A percentile compares a stretch with the other conserved stretches of the same genome.
Conservation (phyloP, 2,329 filamentous ascomycete species). For the Beauveria sp. region DNA sequence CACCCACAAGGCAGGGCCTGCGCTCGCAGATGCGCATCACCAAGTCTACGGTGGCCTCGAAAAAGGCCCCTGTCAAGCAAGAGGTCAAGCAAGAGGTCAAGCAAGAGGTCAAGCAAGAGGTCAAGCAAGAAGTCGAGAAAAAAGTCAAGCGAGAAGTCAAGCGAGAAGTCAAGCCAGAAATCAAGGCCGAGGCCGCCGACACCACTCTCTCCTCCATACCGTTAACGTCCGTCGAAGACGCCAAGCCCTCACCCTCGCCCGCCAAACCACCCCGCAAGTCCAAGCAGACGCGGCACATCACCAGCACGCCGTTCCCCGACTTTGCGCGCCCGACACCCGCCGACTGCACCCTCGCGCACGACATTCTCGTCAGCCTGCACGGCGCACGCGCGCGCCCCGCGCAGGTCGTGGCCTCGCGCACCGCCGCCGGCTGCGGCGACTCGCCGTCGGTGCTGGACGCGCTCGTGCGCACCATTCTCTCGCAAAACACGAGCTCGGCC, state of each 20-base stretch:
- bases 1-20: not conserved
- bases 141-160: not conserved
- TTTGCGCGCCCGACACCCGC: conserved; percentile 57
- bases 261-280: not conserved
- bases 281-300: conserved; percentile 4
- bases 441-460: conserved; percentile 44
- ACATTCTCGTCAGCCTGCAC: conserved; percentile 56
- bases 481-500: conserved; percentile 43
- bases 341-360: conserved; percentile 62
- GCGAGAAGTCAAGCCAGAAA: not conserved
- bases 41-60: not conserved
- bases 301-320: conserved; percentile 55
- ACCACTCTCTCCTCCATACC: not conserved
- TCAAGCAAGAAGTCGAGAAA: not conserved
- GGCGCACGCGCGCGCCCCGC: conserved; percentile 56
- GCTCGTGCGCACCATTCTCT: conserved; percentile 43
- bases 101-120: not conserved
- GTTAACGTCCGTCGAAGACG: not conserved
- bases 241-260: not conserved
- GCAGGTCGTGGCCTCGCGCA: conserved; percentile 52
- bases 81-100: not conserved
- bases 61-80: not conserved
- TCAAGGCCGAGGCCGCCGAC: not conserved
- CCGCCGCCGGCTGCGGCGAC: conserved; percentile 54
- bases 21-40: conserved; percentile 11